These are phyloP conservation scores for Helotiales sp. DNA, from an alignment of 2,329 filamentous ascomycete species.

Conservation along the genomic window DNA sequence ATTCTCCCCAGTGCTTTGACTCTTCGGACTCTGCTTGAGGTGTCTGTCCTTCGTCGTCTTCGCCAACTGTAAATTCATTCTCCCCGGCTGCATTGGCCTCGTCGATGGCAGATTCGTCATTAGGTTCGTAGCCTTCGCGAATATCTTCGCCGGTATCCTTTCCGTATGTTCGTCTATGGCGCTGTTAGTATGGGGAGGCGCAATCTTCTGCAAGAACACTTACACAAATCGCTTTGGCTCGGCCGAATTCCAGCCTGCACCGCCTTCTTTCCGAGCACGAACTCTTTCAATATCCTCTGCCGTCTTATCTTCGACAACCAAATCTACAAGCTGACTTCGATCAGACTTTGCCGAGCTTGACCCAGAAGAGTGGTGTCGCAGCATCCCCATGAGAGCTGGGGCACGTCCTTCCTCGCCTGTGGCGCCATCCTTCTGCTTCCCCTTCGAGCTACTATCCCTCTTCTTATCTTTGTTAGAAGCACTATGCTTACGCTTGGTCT, in stretches of 20 bases:
- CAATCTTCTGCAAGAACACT: constrained; percentile 35
- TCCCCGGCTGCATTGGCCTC: constrained; percentile 48
- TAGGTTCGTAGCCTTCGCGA: constrained; percentile 58
- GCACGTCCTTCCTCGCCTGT: constrained; percentile 41
- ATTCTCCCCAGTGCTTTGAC: constrained; percentile 49
- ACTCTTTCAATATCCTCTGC: constrained; percentile 66
- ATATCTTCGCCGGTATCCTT: constrained; percentile 55
- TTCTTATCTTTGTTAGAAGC: constrained; percentile 28
- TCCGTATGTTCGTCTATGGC: constrained; percentile 51
- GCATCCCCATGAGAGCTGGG: constrained; percentile 44
- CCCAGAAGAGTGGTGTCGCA: constrained; percentile 54
- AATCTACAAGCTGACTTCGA: constrained; percentile 67
- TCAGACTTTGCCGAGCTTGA: constrained; percentile 57
- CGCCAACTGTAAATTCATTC: constrained; percentile 34
- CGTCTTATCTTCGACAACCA: constrained; percentile 67
- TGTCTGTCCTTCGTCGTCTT: constrained; percentile 42
- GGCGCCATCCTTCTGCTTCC: constrained; percentile 35
- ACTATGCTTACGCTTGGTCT: constrained; percentile 40
- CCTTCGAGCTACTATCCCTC: constrained; percentile 39
- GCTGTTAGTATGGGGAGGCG: neutral
- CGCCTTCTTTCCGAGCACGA: constrained; percentile 65
- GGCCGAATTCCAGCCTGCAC: constrained; percentile 62
- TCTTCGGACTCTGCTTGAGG: constrained; percentile 47
- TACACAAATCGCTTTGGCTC: constrained; percentile 61
- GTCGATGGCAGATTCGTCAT: constrained; percentile 49